Evolutionary conservation across 163 green algal species (phyloP), one percentile per base, ranked within the genome.

Genomic region (Dunaliella salina): DNA sequence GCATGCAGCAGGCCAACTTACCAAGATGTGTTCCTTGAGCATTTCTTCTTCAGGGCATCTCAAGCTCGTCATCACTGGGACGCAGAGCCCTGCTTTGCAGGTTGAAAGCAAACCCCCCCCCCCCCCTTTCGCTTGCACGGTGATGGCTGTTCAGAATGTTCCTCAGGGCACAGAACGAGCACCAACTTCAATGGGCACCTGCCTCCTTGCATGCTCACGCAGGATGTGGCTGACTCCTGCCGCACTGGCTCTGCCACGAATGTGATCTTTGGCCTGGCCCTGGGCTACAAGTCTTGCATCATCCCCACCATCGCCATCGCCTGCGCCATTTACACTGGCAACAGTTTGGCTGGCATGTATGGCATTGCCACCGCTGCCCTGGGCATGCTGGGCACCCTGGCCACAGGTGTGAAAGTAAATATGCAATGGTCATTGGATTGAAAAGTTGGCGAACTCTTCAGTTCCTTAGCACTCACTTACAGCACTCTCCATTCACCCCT

Each of bases 251-350:
- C 97, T 33, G 97, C 97, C 88, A 99, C 97, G 80, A 94, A 99
- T 94, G 98, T 99, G 94, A 99, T 99, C 93, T 99, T 99, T 89
- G 97, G 97, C 83, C 93, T 99, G 83, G 97, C 97, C 1, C 94
- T 99, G 50, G 97, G 97, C 88, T 99, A 99, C 95, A 98, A 99
- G 92, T 98, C 95, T 13, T 93, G 92, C 91, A 98, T 99, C 92
- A 94, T 99, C 89, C 97, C 97, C 80, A 92, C 89, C 90, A 91
- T 99, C 46, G 91, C 98, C 40, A 98, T 99, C 45, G 95, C 95
- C 67, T 85, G 94, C n/a, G 85, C 90, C 89, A 98, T 99, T 91
- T 99, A 97, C 88, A 84, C 96, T 26, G 91, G 91, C 89, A 98
- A 97, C 93, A 92, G 88, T 69, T 86, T 97, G 85, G 95, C 93